A percentile compares a stretch with the other conserved stretches of the same genome.
Conservation (phyloP, 2,329 filamentous ascomycete species). For the Alternaria sp. region DNA sequence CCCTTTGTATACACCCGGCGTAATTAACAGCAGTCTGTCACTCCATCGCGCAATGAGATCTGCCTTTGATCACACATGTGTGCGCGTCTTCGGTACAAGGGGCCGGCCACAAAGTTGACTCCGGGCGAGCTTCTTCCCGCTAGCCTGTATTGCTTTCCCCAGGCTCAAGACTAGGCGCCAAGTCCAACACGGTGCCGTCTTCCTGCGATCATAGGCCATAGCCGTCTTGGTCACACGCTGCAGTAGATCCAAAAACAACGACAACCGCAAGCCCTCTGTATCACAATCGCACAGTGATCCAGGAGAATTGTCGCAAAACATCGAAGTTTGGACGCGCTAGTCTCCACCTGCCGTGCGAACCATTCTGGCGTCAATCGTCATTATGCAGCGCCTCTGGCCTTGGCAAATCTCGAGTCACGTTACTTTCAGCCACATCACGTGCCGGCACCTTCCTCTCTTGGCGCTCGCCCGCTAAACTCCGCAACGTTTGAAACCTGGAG, state of each 20-base stretch:
- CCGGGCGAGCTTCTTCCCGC: background rate
- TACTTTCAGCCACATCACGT: background rate
- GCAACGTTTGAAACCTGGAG: slow-evolving; percentile 18
- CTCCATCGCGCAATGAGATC: background rate
- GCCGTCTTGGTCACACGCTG: background rate
- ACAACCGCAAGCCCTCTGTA: background rate
- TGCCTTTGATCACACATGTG: background rate
- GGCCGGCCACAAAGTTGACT: background rate
- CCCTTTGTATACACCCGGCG: background rate
- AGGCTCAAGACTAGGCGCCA: background rate
- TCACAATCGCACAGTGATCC: background rate
- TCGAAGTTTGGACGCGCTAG: slow-evolving; percentile 5
- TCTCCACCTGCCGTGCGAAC: slow-evolving; percentile 11
- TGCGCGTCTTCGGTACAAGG: background rate
- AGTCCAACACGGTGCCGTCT: background rate
- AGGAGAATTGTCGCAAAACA: background rate
- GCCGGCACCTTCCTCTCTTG: background rate
- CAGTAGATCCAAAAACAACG: background rate
- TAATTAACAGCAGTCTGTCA: background rate
- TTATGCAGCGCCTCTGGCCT: slow-evolving; percentile 9
- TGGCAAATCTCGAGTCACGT: background rate
- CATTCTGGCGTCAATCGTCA: slow-evolving; percentile 11
- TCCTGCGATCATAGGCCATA: background rate
- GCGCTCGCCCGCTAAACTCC: slow-evolving; percentile 11
- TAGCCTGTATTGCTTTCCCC: slow-evolving; percentile 1